phyloP scores from a whole-genome alignment of 2,329 filamentous ascomycete species.

The Metarhizium guizhouense region DNA sequence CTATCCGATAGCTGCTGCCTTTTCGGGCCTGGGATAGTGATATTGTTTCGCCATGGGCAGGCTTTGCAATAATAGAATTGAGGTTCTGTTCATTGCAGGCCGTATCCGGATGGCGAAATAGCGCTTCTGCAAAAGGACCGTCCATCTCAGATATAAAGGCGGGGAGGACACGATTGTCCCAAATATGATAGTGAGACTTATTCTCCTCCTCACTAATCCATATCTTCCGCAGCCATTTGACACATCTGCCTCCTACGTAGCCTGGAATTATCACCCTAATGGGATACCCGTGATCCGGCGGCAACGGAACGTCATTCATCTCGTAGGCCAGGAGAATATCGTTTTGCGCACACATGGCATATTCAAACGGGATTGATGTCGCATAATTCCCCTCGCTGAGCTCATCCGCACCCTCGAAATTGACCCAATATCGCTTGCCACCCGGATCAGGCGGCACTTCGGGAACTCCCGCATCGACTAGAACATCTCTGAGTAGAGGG shows the following conservation, averaged over 20 bases:
- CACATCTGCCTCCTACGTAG: slow-evolving; percentile 32
- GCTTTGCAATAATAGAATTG: no score
- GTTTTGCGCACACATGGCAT: slow-evolving; percentile 17
- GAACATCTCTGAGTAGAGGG: slow-evolving; percentile 30
- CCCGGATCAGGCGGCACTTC: slow-evolving; percentile 5
- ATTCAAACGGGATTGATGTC: slow-evolving; percentile 38
- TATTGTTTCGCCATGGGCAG: no score
- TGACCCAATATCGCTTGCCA: slow-evolving; percentile 25
- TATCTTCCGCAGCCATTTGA: slow-evolving; percentile 38
- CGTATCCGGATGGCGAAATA: slow-evolving; percentile 40
- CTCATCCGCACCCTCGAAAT: slow-evolving; percentile 40
- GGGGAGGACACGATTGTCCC: slow-evolving; percentile 40
- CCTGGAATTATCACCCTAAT: slow-evolving; percentile 32
- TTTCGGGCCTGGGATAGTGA: no score
- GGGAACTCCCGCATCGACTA: slow-evolving; percentile 32
- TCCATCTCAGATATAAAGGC: slow-evolving; percentile 38
- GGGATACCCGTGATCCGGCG: slow-evolving; percentile 37
- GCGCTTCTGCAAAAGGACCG: slow-evolving; percentile 33
- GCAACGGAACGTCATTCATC: slow-evolving; percentile 34
- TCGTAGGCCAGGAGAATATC: slow-evolving; percentile 11
- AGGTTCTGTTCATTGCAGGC: slow-evolving; percentile 7
- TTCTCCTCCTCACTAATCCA: slow-evolving; percentile 33
- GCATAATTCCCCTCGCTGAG: slow-evolving; percentile 37
- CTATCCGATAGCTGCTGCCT: no score
- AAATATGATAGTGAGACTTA: slow-evolving; percentile 33